Evolutionary conservation across 148 eudicot species (phyloP).

Genomic region (Beta vulgaris): DNA sequence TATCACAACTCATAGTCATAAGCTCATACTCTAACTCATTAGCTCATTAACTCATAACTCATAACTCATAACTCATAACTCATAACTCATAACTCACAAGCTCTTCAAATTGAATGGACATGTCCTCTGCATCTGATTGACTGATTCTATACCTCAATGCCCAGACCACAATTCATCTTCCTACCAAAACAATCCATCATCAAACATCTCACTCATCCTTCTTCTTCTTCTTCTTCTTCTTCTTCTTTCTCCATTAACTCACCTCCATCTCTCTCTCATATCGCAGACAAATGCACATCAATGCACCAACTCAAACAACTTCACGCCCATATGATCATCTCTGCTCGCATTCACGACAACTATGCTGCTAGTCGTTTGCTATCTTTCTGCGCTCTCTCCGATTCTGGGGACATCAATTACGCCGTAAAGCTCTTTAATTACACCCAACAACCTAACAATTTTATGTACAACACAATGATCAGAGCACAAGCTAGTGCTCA

Average conservation of each 20-base stretch:
- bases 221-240: background rate
- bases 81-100: too few relatives aligned
- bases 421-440: conserved; percentile 49
- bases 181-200: conserved; percentile 25
- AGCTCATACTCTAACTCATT: too few relatives aligned
- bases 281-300: conserved; percentile 62
- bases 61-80: too few relatives aligned
- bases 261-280: conserved; percentile 36
- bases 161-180: conserved; percentile 15
- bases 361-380: conserved; percentile 65
- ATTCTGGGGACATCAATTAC: conserved; percentile 45
- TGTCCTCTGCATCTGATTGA: background rate
- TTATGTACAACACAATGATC: conserved; percentile 81
- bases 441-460: conserved; percentile 47
- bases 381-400: conserved; percentile 58
- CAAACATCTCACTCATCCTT: conserved; percentile 1
- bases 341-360: conserved; percentile 52
- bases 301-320: conserved; percentile 63
- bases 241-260: background rate
- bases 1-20: too few relatives aligned
- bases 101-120: conserved; percentile 1
- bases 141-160: too few relatives aligned
- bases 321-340: conserved; percentile 71
- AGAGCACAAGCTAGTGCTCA: conserved; percentile 51
- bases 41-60: too few relatives aligned